A percentile compares a stretch with the other conserved stretches of the same genome.
Conservation (phyloP, 257 asterid genomes). For the Jaltomata sinuosa region DNA sequence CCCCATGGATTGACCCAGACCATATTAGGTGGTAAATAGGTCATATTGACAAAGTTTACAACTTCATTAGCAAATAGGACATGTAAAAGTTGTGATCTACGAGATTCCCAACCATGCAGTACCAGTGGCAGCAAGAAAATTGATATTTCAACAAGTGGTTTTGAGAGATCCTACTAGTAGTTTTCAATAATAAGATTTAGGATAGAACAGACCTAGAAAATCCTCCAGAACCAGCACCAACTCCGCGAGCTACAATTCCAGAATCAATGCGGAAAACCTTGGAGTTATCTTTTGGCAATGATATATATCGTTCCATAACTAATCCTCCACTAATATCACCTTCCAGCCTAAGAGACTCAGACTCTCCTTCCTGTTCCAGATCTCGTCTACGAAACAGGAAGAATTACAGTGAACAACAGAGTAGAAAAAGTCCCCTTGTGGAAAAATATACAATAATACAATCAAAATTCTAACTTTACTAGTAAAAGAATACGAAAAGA, state of each 20-base stretch:
- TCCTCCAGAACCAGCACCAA: constrained; percentile 99
- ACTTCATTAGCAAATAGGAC: background rate
- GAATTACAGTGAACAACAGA: background rate
- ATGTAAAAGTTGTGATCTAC: background rate
- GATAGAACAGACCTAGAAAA: constrained; percentile 58
- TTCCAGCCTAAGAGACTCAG: constrained; percentile 66
- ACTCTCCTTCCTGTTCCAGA: constrained; percentile 77
- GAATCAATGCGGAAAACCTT: constrained; percentile 56
- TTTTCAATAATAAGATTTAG: background rate
- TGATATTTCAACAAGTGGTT: background rate
- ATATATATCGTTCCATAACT: constrained; percentile 48
- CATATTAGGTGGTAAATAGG: background rate
- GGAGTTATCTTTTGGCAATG: constrained; percentile 48
- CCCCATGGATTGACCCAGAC: background rate
- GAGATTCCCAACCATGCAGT: background rate
- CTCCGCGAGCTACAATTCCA: constrained; percentile 59
- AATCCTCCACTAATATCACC: constrained; percentile 94
- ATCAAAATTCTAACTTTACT: background rate
- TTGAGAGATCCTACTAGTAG: background rate
- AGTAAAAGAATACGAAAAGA: background rate
- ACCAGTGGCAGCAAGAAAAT: background rate
- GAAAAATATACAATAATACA: background rate
- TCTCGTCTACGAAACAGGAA: constrained; percentile 35
- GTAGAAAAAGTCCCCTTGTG: background rate
- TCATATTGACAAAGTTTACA: background rate